Evolutionary conservation across 164 flowering plant species (phyloP), one percentile per base, ranked within the genome.

Genomic region (Piper longum): DNA sequence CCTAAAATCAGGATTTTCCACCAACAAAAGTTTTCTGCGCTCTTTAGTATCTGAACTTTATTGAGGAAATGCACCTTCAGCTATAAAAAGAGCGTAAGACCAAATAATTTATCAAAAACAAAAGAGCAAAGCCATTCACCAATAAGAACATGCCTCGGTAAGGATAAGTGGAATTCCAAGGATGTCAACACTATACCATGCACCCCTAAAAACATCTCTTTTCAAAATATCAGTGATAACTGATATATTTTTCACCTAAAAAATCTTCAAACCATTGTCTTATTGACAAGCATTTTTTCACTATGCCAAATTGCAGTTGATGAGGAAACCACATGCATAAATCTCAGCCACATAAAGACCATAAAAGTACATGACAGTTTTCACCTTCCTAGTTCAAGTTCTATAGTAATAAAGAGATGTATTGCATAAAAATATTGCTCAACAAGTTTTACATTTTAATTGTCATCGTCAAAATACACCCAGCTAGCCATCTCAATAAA

Each of bases 1-100:
- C 70, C 74, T 89, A 64, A 83, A 87, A 45, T 86, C 85, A 4
- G 96, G 96, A 56, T 89, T 96, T 74, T 95, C 99, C 70, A 95
- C 88, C 64, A 87, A 71, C 71, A 77, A 82, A 62, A 91, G 89
- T 79, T 87, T 95, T 70, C 99, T 78, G 19, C 92, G 89, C 61
- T 78, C 90, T 79, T 77, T 82, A 40, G 72, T 74, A 66, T 82
- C 99, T 93, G 75, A 69, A 63, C 68, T 64, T 64, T 73, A 85
- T 66, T 80, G 82, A 90, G 95, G 83, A 73, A 68, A 62, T 41
- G 17, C 64, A 54, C 56, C 42, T 11, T 40, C 60, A 9, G 62
- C 61, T 51, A 12, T 16, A n/a, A 12, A 14, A 57, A 41, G 42
- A 55, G 6, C 36, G 36, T 26, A 26, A 26, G 36, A 26, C 36